Evolutionary conservation across 2,329 filamentous ascomycete genomes (phyloP), one percentile per base, ranked within the genome.

Genomic region (Hypoxylon sp.): DNA sequence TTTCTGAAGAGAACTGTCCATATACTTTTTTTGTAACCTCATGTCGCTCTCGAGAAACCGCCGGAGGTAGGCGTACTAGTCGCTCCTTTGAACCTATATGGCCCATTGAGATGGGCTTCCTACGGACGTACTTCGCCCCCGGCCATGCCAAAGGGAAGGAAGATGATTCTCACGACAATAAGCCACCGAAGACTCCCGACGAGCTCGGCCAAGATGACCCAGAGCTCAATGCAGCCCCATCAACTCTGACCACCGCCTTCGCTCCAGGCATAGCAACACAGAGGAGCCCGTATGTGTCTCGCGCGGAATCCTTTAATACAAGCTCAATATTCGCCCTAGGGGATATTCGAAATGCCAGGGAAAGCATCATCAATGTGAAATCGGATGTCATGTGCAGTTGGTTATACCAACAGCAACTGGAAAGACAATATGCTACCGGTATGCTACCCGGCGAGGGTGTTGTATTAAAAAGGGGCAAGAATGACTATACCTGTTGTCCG

Each of bases 321-420:
- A 63, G 25, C 25, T 82, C 81, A 6, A 57, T 81, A 59, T 82
- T 79, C 61, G 81, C 81, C 10, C 64, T 69, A 1, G 79, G 79
- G 44, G 81, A 84, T 66, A 81, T 81, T 54, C 78, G 82, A 68
- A 82, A 85, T 78, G 72, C 79, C 33, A 78, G 79, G 56, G 83
- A 85, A 35, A 82, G 81, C 46, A 78, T 88, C 53, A 76, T 82
- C 53, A 84, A 88, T 66, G 83, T 89, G 74, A 89, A 87, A 75
- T 84, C 82, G 71, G 87, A 90, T 75, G 85, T 91, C 70, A 88
- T 90, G 83, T 88, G 88, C 73, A 89, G 86, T 72, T 90, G 86
- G 84, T 82, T 91, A 2, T 87, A 89, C 75, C 85, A 89, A 65
- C 86, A 89, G 73, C 88, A 90, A 69, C 81, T 88, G 69, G 86